Evolutionary conservation across 2,329 filamentous ascomycete species (phyloP), one percentile per base, ranked within the genome.

Genomic region (Calonectria leucothoes): DNA sequence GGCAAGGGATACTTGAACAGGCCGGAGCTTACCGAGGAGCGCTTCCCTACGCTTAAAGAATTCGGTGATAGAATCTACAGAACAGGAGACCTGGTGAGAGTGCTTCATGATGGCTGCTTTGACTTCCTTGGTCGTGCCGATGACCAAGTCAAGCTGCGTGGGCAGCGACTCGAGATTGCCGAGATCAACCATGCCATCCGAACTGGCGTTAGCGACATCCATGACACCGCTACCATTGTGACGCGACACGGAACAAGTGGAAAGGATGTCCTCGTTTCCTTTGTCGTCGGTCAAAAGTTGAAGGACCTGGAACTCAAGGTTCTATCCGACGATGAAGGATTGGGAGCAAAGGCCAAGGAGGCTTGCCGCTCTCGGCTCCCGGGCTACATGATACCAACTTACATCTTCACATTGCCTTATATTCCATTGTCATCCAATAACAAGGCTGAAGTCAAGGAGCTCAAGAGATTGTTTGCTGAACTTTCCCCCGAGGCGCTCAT

Each of bases 141-240:
- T 81, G 95, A 98, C 69, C 96, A 98, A 83, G 93, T 98, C 75
- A 98, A 98, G 82, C 89, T 98, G 4, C 92, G 96, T 14, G 96
- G 96, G 0, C 96, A 98, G 82, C 89, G 96, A 17, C 89, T 98
- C 0, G 96, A 98, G 80, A 93, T 98, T 73, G 94, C 93, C 1
- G 96, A 98, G 85, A 98, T 98, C 83, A 97, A 98, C 78, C 93
- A 96, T 63, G 91, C 94, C 11, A 95, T 98, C 78, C 92, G 91
- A 59, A 87, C 89, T 25, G 90, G 90, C 0, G 88, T 91, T 0
- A 75, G 83, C 0, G 85, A 85, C 0, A 85, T 97, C 11, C 86
- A 89, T 17, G 94, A 98, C 77, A 92, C 94, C 0, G 92, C 92
- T 4, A 97, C 95, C 0, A 85, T 97, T 17, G 94, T 98, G 1